Base-by-base conservation (phyloP, 2,329 filamentous ascomycete genomes). In the Byssochlamys sp. region DNA sequence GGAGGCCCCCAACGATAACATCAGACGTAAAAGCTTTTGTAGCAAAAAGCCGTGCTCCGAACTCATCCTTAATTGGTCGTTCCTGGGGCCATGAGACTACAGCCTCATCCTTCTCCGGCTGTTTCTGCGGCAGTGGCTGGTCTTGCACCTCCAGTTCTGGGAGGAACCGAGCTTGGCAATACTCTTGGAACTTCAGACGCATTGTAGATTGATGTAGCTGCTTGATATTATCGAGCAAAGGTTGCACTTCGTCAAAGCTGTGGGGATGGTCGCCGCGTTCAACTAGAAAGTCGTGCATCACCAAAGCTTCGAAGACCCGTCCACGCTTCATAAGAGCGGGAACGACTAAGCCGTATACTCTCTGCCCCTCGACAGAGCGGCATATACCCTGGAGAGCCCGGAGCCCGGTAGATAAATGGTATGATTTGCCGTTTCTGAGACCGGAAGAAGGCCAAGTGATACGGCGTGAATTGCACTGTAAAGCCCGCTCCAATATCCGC, bases 31-130 rank as follows among this genome's bases (percentile, higher is more conserved):
- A 80, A 70, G 89, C 88, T 58, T 79, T 86, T 1, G 85, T 88
- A 9, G 91, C 91, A 69, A 96, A 91, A 75, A 90, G 84, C 61
- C 86, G 83, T n/a, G 91, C 88, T 19, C 88, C 87, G 29, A 95
- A 80, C 0, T 77, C 73, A 69, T 94, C 89, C 65, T 83, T 86
- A 61, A 84, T 81, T 7, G 73, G 71, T 59, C 80, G 83, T 35
- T 66, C 71, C 24, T 66, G 59, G 2, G 61, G 52, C 57, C 58
- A 59, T 7, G 26, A 4, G 14, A 59, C 59, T 24, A 31, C 55
- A 19, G 31, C 53, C 54, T 56, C 56, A 33, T 45, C 48, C 12
- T 66, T 62, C 25, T 62, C 61, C 9, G 52, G 45, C 12, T 29
- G 9, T 48, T 56, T 50, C n/a, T 61, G 45, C 7, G 12, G 5